Evolutionary conservation across 768 basidiomycete genomes (phyloP).

Genomic region (Kwoniella sp.): DNA sequence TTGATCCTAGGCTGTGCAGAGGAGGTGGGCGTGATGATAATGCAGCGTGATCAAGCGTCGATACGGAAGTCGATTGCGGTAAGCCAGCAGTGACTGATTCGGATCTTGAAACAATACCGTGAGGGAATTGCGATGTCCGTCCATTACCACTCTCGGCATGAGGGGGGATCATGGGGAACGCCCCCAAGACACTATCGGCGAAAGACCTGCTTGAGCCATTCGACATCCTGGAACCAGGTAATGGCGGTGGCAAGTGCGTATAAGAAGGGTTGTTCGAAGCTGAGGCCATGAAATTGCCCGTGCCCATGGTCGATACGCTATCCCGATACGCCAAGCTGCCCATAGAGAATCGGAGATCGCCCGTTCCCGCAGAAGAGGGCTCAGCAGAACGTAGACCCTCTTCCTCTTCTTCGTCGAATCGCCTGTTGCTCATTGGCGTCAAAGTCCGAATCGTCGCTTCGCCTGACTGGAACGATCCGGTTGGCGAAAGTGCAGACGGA

Average conservation of each 20-base stretch:
- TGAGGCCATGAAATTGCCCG: conserved; percentile 12
- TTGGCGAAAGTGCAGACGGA: conserved; percentile 13
- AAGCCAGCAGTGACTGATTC: conserved; percentile 9
- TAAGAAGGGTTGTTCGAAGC: neutral
- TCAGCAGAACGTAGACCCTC: conserved; percentile 25
- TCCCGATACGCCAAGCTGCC: conserved; percentile 47
- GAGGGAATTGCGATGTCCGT: neutral
- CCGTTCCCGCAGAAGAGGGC: conserved; percentile 19
- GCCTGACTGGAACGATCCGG: conserved; percentile 1
- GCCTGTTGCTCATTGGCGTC: conserved; percentile 21
- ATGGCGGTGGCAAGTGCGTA: neutral
- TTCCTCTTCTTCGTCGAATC: conserved; percentile 16
- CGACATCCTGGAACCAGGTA: conserved; percentile 31
- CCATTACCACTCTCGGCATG: neutral
- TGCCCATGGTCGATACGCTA: conserved; percentile 42
- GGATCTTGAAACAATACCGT: neutral
- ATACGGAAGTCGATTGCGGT: conserved; percentile 38
- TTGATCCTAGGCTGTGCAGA: conserved; percentile 9
- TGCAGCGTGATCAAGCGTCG: conserved; percentile 34
- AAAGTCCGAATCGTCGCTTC: neutral
- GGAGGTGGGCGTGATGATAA: conserved; percentile 24
- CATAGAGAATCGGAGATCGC: conserved; percentile 55
- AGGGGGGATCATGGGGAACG: conserved; percentile 54
- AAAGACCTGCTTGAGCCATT: conserved; percentile 40
- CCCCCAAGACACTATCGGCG: conserved; percentile 50